Conservation (phyloP, 1,284 basidiomycete species). For the Sanguinoderma infundibulare region DNA sequence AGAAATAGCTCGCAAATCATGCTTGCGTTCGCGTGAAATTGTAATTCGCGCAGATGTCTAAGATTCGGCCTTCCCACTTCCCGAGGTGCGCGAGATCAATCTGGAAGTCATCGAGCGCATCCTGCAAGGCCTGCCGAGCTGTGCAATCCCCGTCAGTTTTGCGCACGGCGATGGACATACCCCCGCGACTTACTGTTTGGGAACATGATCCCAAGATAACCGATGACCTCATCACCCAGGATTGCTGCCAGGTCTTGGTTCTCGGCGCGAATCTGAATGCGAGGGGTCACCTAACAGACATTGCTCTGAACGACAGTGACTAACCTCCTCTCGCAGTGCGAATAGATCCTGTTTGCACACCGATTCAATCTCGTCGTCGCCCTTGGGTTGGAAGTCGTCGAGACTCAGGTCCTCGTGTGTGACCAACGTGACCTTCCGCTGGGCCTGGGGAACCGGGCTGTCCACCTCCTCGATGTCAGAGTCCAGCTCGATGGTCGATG, state of each 20-base stretch:
- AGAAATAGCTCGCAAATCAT: not conserved
- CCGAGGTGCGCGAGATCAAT: not conserved
- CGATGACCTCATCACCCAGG: conserved; percentile 16
- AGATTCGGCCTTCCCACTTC: not conserved
- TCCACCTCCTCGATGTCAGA: conserved; percentile 25
- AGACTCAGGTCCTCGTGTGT: conserved; percentile 13
- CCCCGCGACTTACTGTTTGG: conserved; percentile 23
- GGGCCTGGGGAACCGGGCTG: not conserved
- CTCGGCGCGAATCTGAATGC: not conserved
- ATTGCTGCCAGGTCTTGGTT: conserved; percentile 4
- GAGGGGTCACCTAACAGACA: not conserved
- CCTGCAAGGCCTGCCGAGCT: conserved; percentile 6
- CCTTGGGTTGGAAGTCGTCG: not conserved
- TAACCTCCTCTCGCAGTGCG: conserved; percentile 11
- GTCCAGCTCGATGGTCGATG: conserved; percentile 1
- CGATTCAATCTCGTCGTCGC: conserved; percentile 14
- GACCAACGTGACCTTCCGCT: conserved; percentile 16
- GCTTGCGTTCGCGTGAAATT: not conserved
- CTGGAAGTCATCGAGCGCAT: not conserved
- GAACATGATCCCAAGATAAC: conserved; percentile 17
- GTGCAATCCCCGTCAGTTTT: not conserved
- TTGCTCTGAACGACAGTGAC: not conserved
- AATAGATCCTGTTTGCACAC: conserved; percentile 18
- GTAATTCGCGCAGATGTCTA: not conserved
- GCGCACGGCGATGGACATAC: not conserved